Base-by-base conservation (phyloP, 2,329 filamentous ascomycete species). In the Cryphonectria radicalis region DNA sequence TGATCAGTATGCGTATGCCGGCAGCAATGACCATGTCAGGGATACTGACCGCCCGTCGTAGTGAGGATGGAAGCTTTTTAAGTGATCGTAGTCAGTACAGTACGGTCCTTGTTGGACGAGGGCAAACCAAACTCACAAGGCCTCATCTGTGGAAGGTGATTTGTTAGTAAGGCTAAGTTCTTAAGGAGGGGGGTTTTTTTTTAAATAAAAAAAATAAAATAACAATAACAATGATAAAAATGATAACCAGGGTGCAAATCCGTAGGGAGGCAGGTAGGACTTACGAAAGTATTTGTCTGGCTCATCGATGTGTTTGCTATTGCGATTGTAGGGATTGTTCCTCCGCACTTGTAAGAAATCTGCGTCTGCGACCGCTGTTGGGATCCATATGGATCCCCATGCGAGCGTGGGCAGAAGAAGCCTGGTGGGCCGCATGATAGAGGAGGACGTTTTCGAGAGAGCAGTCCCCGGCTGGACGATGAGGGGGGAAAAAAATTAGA, bases 251-350 rank as follows among this genome's bases (percentile, higher is more conserved):
- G 37, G 37, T 5, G 17, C 42, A 40, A 8, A 25, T 8, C 8
- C 42, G 14, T 13, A 14, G 22, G 28, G 32, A 10, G 40, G 60
- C 55, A 14, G 32, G 46, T 25, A 25, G 19, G 40, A 78, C 79
- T 76, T 70, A 81, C 80, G 80, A 70, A 82, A 82, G 74, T 81
- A 82, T 77, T 82, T 81, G 3, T 68, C 69, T 10, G 68, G 64
- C 0, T 68, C 64, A 35, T 73, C 70, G 19, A 22, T 37, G 3
- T 35, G 22, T 19, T 68, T 66, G 1, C 69, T 71, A 46, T 72
- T 75, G 74, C 73, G 72, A 28, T 76, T 78, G 62, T 74, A 76
- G 63, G 75, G 76, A 70, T 78, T 60, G 28, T 77, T 67, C 73
- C 76, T 70, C 67, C 74, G 68, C 19, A 76, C 73, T 40, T 71